Conservation (phyloP, 176 grass and related monocot genomes). For the Poa annua region DNA sequence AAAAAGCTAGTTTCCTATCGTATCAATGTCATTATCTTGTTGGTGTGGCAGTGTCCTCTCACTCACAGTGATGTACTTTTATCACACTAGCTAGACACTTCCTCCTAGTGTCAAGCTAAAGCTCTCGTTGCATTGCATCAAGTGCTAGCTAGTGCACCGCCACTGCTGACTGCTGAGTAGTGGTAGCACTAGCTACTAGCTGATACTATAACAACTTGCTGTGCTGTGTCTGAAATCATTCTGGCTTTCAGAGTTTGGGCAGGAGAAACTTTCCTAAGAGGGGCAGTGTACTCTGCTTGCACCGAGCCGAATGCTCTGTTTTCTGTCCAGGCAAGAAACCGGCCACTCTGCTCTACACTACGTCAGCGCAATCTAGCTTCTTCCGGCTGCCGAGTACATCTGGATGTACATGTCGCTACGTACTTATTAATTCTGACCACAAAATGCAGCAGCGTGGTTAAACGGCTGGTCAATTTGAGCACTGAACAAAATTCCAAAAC, state of each 20-base stretch:
- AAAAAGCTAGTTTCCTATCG: no score
- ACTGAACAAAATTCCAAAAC: background rate
- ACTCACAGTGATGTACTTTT: no score
- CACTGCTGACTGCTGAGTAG: no score
- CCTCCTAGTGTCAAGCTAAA: no score
- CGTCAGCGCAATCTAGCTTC: background rate
- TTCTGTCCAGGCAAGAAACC: background rate
- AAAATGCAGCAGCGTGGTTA: background rate
- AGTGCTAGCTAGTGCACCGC: no score
- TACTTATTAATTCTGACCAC: background rate
- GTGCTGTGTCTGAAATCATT: no score
- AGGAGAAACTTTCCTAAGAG: background rate
- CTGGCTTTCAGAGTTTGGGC: background rate
- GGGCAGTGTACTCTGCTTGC: background rate
- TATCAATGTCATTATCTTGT: no score
- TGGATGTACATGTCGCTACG: background rate
- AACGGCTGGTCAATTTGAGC: background rate
- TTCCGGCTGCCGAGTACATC: background rate
- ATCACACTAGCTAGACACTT: no score
- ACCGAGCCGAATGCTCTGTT: background rate
- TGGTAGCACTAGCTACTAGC: no score
- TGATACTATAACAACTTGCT: no score
- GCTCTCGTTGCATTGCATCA: no score
- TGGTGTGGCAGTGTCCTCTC: no score
- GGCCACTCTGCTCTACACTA: background rate